phyloP scores from a whole-genome alignment of 2,329 filamentous ascomycete genomes.

The Penicillium hesseltinei region DNA sequence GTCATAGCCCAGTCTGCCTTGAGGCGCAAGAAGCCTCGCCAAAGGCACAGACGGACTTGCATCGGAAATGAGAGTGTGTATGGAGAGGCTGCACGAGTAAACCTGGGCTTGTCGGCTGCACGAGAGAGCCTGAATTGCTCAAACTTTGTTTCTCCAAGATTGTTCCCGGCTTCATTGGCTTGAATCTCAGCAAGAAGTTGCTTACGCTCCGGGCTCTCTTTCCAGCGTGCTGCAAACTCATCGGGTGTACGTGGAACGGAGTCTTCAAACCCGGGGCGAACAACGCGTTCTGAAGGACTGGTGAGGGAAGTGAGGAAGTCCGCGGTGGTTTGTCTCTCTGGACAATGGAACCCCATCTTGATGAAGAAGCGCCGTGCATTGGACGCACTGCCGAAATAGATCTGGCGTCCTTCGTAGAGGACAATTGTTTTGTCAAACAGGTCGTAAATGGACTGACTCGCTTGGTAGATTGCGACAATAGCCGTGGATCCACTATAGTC shows the following conservation, averaged over 20 bases:
- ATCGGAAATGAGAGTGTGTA: slow-evolving; percentile 75
- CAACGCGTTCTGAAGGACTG: slow-evolving; percentile 58
- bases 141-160: slow-evolving; percentile 34
- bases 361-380: slow-evolving; percentile 65
- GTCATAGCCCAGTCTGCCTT: slow-evolving; percentile 72
- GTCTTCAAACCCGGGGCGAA: slow-evolving; percentile 58
- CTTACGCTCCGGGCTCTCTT: slow-evolving; percentile 49
- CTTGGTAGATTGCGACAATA: slow-evolving; percentile 55
- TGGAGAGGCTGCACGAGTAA: slow-evolving; percentile 64
- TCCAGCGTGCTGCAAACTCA: slow-evolving; percentile 62
- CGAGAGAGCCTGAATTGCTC: slow-evolving; percentile 40
- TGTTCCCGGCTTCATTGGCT: slow-evolving; percentile 37
- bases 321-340: slow-evolving; percentile 63
- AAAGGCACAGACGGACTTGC: slow-evolving; percentile 75
- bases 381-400: slow-evolving; percentile 66
- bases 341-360: slow-evolving; percentile 66
- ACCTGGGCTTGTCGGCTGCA: slow-evolving; percentile 41
- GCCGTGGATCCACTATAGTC: slow-evolving; percentile 49
- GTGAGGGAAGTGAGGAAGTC: slow-evolving; percentile 70
- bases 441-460: slow-evolving; percentile 48
- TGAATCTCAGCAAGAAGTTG: slow-evolving; percentile 42
- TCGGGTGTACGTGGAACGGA: slow-evolving; percentile 65
- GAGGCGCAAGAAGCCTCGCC: slow-evolving; percentile 73
- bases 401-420: slow-evolving; percentile 70
- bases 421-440: slow-evolving; percentile 70